Conservation (phyloP, 176 grass and related monocot species). For the Puccinellia tenuiflora region DNA sequence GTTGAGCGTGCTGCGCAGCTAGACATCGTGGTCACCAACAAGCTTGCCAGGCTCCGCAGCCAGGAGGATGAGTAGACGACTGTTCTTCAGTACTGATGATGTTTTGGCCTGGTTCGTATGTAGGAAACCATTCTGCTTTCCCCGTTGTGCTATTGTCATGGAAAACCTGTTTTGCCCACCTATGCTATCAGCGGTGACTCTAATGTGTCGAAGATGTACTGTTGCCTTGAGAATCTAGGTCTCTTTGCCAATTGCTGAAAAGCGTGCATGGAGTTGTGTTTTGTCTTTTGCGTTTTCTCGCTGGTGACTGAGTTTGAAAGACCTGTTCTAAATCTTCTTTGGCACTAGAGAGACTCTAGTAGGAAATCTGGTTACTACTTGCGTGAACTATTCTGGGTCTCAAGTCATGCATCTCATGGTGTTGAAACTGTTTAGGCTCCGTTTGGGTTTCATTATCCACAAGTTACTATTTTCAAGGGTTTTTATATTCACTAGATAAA, state of each 20-base stretch:
- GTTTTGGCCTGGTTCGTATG: slow-evolving; percentile 18
- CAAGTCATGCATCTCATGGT: too few species aligned
- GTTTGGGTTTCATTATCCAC: too few species aligned
- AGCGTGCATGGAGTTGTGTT: neutral
- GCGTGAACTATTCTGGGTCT: too few species aligned
- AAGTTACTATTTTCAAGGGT: too few species aligned
- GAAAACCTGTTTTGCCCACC: slow-evolving; percentile 5
- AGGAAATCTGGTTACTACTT: too few species aligned
- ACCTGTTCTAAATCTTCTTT: neutral
- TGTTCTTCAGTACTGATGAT: neutral
- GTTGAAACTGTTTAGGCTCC: too few species aligned
- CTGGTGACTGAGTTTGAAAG: neutral
- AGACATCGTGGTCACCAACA: slow-evolving; percentile 73
- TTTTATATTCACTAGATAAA: too few species aligned
- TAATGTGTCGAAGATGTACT: neutral
- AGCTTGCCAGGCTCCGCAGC: slow-evolving; percentile 63
- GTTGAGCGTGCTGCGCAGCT: slow-evolving; percentile 68
- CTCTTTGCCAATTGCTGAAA: neutral
- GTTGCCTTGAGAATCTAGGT: neutral
- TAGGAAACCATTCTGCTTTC: neutral
- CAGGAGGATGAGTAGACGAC: slow-evolving; percentile 58
- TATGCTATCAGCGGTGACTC: neutral
- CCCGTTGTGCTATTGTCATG: neutral
- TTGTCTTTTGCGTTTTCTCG: neutral
- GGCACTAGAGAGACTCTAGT: too few species aligned